Conservation (phyloP, 306 rosid genomes). For the Vachellia pachyceras region DNA sequence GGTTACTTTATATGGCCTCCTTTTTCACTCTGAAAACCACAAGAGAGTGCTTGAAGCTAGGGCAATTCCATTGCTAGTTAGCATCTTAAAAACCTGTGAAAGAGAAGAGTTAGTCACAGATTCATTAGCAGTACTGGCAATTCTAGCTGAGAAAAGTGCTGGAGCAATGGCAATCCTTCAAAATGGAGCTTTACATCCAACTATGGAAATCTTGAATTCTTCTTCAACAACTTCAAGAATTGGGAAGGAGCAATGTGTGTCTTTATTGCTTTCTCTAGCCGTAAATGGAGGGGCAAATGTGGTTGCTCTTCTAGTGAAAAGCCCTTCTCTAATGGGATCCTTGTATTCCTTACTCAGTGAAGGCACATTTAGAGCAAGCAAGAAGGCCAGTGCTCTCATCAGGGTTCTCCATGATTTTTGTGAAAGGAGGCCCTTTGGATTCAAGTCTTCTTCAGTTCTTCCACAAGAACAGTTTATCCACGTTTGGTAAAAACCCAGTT, state of each 20-base stretch:
- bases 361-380: conserved; percentile 71
- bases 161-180: conserved; percentile 53
- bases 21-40: conserved; percentile 59
- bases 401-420: conserved; percentile 66
- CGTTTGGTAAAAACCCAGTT: conserved; percentile 65
- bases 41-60: conserved; percentile 55
- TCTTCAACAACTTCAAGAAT: conserved; percentile 56
- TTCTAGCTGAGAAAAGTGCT: conserved; percentile 65
- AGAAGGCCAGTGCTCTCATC: conserved; percentile 72
- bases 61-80: conserved; percentile 56
- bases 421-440: conserved; percentile 64
- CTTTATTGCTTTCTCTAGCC: conserved; percentile 71
- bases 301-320: conserved; percentile 59
- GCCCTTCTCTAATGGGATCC: conserved; percentile 64
- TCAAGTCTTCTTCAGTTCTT: conserved; percentile 45
- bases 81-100: conserved; percentile 43
- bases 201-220: conserved; percentile 53
- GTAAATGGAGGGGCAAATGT: conserved; percentile 63
- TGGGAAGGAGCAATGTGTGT: conserved; percentile 73
- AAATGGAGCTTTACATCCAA: conserved; percentile 49
- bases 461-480: conserved; percentile 62
- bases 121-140: conserved; percentile 68
- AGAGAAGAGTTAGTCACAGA: conserved; percentile 62
- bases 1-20: conserved; percentile 73
- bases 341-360: conserved; percentile 65